A percentile compares a stretch with the other conserved stretches of the same genome.
Conservation (phyloP, 345 rosid species). For the Syzygium oleosum region DNA sequence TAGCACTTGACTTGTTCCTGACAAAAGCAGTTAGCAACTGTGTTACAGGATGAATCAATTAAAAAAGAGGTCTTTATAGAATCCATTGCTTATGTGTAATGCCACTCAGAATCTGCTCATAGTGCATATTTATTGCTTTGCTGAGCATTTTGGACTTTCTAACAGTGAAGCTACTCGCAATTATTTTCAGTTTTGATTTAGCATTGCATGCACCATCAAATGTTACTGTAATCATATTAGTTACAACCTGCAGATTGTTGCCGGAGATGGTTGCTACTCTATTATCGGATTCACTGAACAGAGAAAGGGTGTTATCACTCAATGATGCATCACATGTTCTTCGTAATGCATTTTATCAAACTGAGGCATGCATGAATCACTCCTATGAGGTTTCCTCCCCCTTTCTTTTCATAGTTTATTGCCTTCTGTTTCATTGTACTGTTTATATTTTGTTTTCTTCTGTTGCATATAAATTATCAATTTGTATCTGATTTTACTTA, state of each 20-base stretch:
- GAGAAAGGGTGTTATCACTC: conserved; percentile 59
- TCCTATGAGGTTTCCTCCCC: conserved; percentile 64
- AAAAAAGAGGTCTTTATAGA: background rate
- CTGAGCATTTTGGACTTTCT: background rate
- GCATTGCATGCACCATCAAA: background rate
- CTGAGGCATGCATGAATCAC: conserved; percentile 83
- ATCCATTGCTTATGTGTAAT: background rate
- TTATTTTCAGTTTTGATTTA: background rate
- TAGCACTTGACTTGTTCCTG: background rate
- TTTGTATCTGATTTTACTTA: background rate
- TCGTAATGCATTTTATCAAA: conserved; percentile 57
- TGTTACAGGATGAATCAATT: background rate
- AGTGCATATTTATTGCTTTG: background rate
- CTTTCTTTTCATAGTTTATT: background rate
- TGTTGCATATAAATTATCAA: background rate
- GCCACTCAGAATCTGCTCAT: background rate
- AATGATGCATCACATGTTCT: conserved; percentile 84
- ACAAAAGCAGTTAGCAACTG: background rate
- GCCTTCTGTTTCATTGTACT: background rate
- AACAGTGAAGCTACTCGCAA: background rate
- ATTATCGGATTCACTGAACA: conserved; percentile 57
- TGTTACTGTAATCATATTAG: background rate
- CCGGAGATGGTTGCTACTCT: conserved; percentile 67
- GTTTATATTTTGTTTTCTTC: background rate
- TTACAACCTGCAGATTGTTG: conserved; percentile 44